Conservation (phyloP, 75 land plant genomes). For the Cunninghamia lanceolata region DNA sequence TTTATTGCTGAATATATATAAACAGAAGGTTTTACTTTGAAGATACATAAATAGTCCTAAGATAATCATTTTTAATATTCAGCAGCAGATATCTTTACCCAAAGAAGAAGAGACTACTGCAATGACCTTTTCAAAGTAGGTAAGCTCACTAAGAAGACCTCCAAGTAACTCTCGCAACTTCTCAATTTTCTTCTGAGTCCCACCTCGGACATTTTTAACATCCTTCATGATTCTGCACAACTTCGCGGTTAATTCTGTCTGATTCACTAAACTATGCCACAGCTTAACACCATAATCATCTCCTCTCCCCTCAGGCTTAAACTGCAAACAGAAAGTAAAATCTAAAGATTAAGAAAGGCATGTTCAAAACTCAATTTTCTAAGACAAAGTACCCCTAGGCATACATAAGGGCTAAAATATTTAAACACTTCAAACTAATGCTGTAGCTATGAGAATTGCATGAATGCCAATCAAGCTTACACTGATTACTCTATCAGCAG, state of each 20-base stretch:
- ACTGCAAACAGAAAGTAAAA: neutral
- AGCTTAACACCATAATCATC: slow-evolving; percentile 72
- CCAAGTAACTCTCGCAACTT: slow-evolving; percentile 78
- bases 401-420: neutral
- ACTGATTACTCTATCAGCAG: neutral
- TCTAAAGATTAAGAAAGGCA: neutral
- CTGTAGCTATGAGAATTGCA: neutral
- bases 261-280: slow-evolving; percentile 91
- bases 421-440: neutral
- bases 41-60: neutral
- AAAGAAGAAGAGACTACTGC: neutral
- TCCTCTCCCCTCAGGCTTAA: slow-evolving; percentile 19
- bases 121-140: slow-evolving; percentile 89
- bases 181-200: slow-evolving; percentile 92
- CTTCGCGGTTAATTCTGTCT: slow-evolving; percentile 86
- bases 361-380: neutral
- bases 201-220: slow-evolving; percentile 90
- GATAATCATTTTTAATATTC: neutral
- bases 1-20: neutral
- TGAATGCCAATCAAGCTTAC: neutral
- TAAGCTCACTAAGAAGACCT: slow-evolving; percentile 94
- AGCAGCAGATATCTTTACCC: neutral
- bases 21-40: neutral
- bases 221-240: slow-evolving; percentile 88
- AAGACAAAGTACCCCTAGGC: neutral